Base-by-base conservation (phyloP, 495 filamentous ascomycete genomes). In the Umbilicaria muhlenbergii region DNA sequence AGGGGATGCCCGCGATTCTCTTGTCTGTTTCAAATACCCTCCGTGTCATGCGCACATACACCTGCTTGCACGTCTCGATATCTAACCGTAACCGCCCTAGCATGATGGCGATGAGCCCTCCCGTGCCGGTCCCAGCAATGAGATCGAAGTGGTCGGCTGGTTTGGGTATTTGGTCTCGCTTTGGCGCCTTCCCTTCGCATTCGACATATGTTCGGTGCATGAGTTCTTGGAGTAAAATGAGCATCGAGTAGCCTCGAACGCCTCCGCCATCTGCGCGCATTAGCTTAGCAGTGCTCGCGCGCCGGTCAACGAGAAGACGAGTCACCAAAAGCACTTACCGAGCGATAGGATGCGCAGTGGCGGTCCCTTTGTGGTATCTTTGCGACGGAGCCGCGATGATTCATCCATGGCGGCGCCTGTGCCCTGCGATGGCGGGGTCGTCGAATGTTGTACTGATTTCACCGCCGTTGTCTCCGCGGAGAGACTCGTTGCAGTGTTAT, bases 141-240 rank as follows among this genome's bases (percentile, higher is more conserved):
- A 98, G 69, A 63, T 98, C 91, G 65, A 98, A 98, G 60, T 96
- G 85, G 48, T 98, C 92, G 77, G 86, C 94, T 48, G 91, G 91
- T 53, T 94, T 94, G 19, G 92, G 91, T 17, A 96, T 89, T 52
- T 95, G 77, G 51, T 86, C 75, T 55, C 83, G 76, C 42, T 77
- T 76, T 40, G 88, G 86, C 13, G 87, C 83, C 50, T 79, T 73
- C 21, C 86, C 85, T 62, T 92, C 80, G 46, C 58, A 66, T 64
- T 91, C 83, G 57, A 91, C 83, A 56, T 87, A 94, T 6, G 82
- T 85, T 32, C 81, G 74, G 63, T 93, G 82, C 91, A 98, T 98
- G 36, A 98, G 70, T 66, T 94, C 87, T 68, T 92, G 85, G 42
- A 98, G 76, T 44, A 96, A 80, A 48, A 93, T 83, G 56, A 93